Conservation (phyloP, 805 yeast species). For the Candida sonorensis region DNA sequence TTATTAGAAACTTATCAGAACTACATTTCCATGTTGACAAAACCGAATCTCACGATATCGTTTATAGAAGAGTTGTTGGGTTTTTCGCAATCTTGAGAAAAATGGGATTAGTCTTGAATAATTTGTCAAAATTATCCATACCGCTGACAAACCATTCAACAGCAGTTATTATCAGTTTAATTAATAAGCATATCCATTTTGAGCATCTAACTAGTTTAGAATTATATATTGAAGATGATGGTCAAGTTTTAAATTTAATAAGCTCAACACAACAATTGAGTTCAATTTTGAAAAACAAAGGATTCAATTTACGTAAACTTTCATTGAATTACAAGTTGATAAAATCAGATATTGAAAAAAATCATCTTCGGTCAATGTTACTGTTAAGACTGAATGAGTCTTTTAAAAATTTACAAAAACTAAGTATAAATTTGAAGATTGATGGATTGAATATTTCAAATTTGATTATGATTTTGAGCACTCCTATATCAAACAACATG, state of each 20-base stretch:
- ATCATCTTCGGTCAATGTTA: constrained; percentile 27
- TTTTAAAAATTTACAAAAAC: constrained; percentile 14
- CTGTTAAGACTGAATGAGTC: constrained; percentile 23
- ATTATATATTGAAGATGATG: constrained; percentile 26
- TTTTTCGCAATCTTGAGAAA: constrained; percentile 27
- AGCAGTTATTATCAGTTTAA: constrained; percentile 21
- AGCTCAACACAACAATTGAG: constrained; percentile 23
- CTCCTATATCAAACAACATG: constrained; percentile 23
- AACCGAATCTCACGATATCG: constrained; percentile 19
- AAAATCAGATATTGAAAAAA: constrained; percentile 24
- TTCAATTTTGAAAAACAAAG: constrained; percentile 18
- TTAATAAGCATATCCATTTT: constrained; percentile 24
- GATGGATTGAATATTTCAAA: constrained; percentile 25
- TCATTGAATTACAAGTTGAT: constrained; percentile 20
- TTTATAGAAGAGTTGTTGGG: constrained; percentile 28
- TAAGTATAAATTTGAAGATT: constrained; percentile 21
- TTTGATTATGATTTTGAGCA: constrained; percentile 26
- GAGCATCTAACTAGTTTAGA: constrained; percentile 23
- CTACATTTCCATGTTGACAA: constrained; percentile 21
- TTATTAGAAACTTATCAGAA: constrained; percentile 17
- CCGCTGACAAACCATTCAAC: constrained; percentile 28
- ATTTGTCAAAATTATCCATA: constrained; percentile 19
- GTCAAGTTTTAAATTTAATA: constrained; percentile 20
- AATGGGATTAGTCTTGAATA: constrained; percentile 21
- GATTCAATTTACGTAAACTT: constrained; percentile 17